Evolutionary conservation across 768 basidiomycete species (phyloP).

Genomic region (Pleurotus cornucopiae): DNA sequence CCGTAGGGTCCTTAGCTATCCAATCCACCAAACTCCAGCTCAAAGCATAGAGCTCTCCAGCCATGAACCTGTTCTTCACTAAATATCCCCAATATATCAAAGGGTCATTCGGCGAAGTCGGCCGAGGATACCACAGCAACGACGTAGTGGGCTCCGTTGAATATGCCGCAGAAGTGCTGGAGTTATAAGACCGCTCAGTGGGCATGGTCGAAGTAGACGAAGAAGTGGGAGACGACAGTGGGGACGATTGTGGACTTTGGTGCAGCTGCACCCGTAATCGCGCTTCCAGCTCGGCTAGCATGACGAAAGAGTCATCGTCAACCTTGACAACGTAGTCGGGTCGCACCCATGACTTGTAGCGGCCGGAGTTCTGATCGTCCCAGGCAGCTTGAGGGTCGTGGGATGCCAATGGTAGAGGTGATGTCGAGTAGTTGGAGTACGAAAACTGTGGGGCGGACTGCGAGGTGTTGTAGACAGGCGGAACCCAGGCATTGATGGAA

Average conservation of each 20-base stretch:
- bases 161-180: too few species aligned
- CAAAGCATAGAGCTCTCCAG: slow-evolving; percentile 87
- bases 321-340: slow-evolving; percentile 93
- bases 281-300: slow-evolving; percentile 92
- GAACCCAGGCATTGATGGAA: slow-evolving; percentile 85
- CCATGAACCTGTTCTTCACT: slow-evolving; percentile 93
- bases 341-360: slow-evolving; percentile 64
- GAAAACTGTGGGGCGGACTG: slow-evolving; percentile 49
- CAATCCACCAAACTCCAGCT: slow-evolving; percentile 87
- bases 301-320: slow-evolving; percentile 94
- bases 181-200: too few species aligned
- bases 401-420: slow-evolving; percentile 58
- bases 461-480: slow-evolving; percentile 59
- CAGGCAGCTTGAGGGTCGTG: slow-evolving; percentile 68
- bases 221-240: background rate
- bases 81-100: slow-evolving; percentile 88
- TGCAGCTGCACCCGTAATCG: slow-evolving; percentile 78
- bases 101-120: slow-evolving; percentile 43
- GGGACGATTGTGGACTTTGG: slow-evolving; percentile 23
- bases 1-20: slow-evolving; percentile 69
- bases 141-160: too few species aligned
- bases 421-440: slow-evolving; percentile 56
- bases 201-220: background rate
- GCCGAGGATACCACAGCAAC: slow-evolving; percentile 2
- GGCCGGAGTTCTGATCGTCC: slow-evolving; percentile 38